phyloP scores from a whole-genome alignment of 441 rosid species.

The Syzygium syzygioides region DNA sequence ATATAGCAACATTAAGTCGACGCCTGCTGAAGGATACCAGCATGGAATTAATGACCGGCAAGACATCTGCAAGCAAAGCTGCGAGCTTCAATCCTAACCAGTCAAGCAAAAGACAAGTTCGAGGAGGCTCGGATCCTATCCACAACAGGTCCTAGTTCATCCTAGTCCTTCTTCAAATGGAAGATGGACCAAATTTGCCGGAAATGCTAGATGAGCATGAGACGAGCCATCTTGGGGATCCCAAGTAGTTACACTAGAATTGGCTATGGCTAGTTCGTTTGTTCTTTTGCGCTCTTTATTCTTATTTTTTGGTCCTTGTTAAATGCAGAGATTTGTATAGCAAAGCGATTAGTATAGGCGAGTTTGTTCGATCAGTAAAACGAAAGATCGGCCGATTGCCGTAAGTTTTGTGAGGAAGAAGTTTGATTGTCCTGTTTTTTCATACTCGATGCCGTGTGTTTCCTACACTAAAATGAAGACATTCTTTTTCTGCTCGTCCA shows the following conservation, averaged over 20 bases:
- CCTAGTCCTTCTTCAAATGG: conserved; percentile 1
- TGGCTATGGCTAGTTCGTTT: conserved; percentile 27
- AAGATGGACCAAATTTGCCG: neutral
- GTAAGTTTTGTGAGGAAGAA: neutral
- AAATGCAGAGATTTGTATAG: conserved; percentile 38
- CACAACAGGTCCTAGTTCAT: conserved; percentile 64
- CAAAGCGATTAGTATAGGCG: conserved; percentile 13
- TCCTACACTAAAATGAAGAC: neutral
- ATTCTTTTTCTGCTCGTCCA: neutral
- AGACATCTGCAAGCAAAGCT: conserved; percentile 22
- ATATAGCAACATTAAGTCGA: conserved; percentile 14
- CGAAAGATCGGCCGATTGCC: neutral
- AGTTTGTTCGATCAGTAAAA: neutral
- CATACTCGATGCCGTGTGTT: neutral
- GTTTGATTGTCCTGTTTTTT: neutral
- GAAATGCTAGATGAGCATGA: neutral
- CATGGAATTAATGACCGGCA: conserved; percentile 23
- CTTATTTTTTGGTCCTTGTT: conserved; percentile 13
- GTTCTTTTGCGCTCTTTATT: conserved; percentile 17
- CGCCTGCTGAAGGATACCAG: conserved; percentile 35
- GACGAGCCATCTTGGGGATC: neutral
- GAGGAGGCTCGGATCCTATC: conserved; percentile 92
- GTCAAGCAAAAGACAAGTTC: conserved; percentile 76
- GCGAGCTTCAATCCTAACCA: conserved; percentile 30
- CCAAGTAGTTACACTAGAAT: neutral